Percentiles rank a stretch among this genome's conserved stretches.
Conservation (phyloP, 306 rosid species). For the Cotoneaster glaucophyllus region DNA sequence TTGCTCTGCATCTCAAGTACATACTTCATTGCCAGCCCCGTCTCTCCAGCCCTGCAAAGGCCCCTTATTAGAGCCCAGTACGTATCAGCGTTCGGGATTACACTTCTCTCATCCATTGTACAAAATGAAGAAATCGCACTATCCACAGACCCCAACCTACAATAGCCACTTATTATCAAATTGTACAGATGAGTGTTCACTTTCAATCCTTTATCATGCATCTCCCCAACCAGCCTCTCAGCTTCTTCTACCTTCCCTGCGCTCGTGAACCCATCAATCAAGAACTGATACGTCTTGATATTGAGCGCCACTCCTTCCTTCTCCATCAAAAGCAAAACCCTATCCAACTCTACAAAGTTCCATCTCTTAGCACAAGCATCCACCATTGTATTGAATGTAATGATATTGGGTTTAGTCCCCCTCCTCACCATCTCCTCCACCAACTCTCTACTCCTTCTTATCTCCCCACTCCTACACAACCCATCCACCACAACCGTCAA, state of each 20-base stretch:
- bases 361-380: slow-evolving; percentile 30
- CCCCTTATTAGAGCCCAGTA: slow-evolving; percentile 14
- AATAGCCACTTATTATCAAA: slow-evolving; percentile 9
- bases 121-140: slow-evolving; percentile 14
- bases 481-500: slow-evolving; percentile 18
- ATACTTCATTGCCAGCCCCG: slow-evolving; percentile 16
- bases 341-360: slow-evolving; percentile 27
- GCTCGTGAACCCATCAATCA: slow-evolving; percentile 32
- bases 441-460: slow-evolving; percentile 6
- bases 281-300: slow-evolving; percentile 2
- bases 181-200: slow-evolving; percentile 19
- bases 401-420: slow-evolving; percentile 19
- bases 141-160: slow-evolving; percentile 10
- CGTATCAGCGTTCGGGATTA: slow-evolving; percentile 1
- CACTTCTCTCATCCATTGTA: slow-evolving; percentile 23
- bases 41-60: slow-evolving; percentile 21
- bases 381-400: slow-evolving; percentile 30
- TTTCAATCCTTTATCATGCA: slow-evolving; percentile 23
- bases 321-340: slow-evolving; percentile 26
- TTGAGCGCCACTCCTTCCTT: slow-evolving; percentile 14
- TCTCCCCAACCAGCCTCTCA: slow-evolving; percentile 16
- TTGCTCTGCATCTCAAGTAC: slow-evolving; percentile 16
- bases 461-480: not conserved
- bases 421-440: slow-evolving; percentile 25
- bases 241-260: slow-evolving; percentile 14